A percentile compares a stretch with the other conserved stretches of the same genome.
Evolutionary conservation across 176 grass and related monocot genomes (phyloP).

Genomic region (Hordeum marinum): DNA sequence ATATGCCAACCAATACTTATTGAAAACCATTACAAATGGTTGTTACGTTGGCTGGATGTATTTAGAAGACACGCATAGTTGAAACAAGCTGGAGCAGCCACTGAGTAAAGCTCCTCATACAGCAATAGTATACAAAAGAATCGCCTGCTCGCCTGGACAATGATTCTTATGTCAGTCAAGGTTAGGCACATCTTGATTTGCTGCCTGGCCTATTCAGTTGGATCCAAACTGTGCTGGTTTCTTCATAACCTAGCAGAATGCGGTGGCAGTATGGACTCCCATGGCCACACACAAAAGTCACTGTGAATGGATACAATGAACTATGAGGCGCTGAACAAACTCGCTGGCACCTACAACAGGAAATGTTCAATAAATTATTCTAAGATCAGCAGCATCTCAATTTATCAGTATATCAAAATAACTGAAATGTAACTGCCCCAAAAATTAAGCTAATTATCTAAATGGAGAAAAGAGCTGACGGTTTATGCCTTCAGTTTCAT

Average conservation of each 20-base stretch:
- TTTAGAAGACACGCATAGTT: neutral
- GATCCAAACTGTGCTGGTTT: constrained; percentile 3
- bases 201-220: neutral
- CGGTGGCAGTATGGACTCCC: neutral
- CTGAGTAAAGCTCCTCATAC: neutral
- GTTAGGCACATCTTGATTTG: constrained; percentile 13
- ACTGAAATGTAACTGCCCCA: neutral
- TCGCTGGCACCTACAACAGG: constrained; percentile 61
- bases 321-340: constrained; percentile 58
- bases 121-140: neutral
- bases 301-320: neutral
- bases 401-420: constrained; percentile 5
- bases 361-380: constrained; percentile 27
- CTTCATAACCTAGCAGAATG: neutral
- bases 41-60: neutral
- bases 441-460: neutral
- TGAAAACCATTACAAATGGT: constrained; percentile 9
- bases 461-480: neutral
- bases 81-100: neutral
- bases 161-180: neutral
- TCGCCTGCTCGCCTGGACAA: neutral
- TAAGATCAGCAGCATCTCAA: neutral
- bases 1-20: neutral
- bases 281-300: neutral
- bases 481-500: neutral